phyloP scores from a whole-genome alignment of 345 rosid species.

The Eucalyptus regnans region DNA sequence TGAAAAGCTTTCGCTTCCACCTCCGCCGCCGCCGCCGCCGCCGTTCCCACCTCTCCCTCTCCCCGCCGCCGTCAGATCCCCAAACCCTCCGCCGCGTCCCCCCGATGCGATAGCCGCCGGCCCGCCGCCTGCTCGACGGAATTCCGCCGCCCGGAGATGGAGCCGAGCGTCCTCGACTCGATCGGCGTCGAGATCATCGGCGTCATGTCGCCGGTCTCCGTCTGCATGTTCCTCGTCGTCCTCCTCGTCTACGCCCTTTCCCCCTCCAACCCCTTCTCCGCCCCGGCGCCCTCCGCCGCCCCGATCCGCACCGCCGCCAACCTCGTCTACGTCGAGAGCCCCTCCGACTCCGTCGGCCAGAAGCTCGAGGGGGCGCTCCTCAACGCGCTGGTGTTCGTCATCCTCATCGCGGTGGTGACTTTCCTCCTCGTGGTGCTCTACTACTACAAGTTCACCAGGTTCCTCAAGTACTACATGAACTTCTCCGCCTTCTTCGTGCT shows the following conservation, averaged over 20 bases:
- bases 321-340: slow-evolving; percentile 79
- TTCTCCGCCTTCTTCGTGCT: slow-evolving; percentile 86
- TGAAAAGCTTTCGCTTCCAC: background rate
- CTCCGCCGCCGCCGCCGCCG: background rate
- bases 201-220: slow-evolving; percentile 89
- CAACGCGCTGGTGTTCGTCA: slow-evolving; percentile 78
- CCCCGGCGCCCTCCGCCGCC: slow-evolving; percentile 2
- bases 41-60: background rate
- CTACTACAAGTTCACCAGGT: slow-evolving; percentile 85
- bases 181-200: slow-evolving; percentile 91
- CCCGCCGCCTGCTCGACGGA: slow-evolving; percentile 1
- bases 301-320: slow-evolving; percentile 92
- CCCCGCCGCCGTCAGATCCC: background rate
- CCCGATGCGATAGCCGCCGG: background rate
- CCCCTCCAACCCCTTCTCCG: slow-evolving; percentile 34
- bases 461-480: slow-evolving; percentile 91
- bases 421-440: slow-evolving; percentile 77
- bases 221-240: slow-evolving; percentile 92
- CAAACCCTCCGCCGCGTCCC: background rate
- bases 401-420: slow-evolving; percentile 66
- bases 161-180: slow-evolving; percentile 55
- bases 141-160: slow-evolving; percentile 14
- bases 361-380: slow-evolving; percentile 85
- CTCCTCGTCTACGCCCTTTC: slow-evolving; percentile 85
- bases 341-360: slow-evolving; percentile 63